phyloP scores from a whole-genome alignment of 106 monocot species.

The Phalaenopsis equestris region DNA sequence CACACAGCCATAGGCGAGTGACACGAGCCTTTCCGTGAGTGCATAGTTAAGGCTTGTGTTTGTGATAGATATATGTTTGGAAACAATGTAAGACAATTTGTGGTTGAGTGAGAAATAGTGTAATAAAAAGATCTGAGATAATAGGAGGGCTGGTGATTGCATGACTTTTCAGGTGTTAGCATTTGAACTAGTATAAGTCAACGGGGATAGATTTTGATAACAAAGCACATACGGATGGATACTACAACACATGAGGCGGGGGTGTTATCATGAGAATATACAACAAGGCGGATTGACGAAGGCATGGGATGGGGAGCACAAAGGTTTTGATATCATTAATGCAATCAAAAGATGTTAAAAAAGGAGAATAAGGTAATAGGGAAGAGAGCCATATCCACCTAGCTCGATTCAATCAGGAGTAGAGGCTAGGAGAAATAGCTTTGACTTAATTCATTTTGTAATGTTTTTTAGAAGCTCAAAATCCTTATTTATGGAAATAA shows the following conservation, averaged over 20 bases:
- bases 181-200: not conserved
- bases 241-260: not conserved
- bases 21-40: not conserved
- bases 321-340: not conserved
- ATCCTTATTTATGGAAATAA: not conserved
- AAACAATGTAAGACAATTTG: not conserved
- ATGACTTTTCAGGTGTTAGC: not conserved
- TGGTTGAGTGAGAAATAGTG: not conserved
- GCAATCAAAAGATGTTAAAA: not conserved
- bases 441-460: not conserved
- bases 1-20: not conserved
- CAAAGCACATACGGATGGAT: not conserved
- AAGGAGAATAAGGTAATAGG: not conserved
- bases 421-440: not conserved
- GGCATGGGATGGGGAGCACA: not conserved
- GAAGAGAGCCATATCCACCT: not conserved
- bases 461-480: not conserved
- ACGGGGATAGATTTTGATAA: not conserved
- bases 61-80: not conserved
- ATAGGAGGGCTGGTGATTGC: not conserved
- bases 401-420: not conserved
- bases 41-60: not conserved
- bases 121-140: not conserved
- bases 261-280: not conserved
- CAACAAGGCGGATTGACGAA: not conserved